Percentiles rank a stretch among this genome's conserved stretches.
Evolutionary conservation across 371 early-diverging fungal species (phyloP).

Genomic region (Paramicrosporidium saccamoebae): DNA sequence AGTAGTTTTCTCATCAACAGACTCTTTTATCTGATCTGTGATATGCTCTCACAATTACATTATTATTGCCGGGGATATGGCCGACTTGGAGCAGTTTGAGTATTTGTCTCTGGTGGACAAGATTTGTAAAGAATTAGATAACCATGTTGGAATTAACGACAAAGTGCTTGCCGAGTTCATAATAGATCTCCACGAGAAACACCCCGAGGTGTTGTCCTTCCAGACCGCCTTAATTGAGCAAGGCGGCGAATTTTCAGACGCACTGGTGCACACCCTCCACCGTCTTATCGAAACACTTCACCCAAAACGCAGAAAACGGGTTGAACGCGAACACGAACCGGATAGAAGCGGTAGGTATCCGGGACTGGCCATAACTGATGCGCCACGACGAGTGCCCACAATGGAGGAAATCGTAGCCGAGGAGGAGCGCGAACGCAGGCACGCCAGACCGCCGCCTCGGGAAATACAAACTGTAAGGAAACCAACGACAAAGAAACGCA

Average conservation of each 20-base stretch:
- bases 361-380: conserved; percentile 1
- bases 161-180: conserved; percentile 45
- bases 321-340: too few relatives aligned
- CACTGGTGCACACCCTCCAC: conserved; percentile 48
- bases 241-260: conserved; percentile 45
- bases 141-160: conserved; percentile 70
- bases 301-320: conserved; percentile 27
- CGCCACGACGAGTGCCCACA: background rate
- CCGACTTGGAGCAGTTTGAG: conserved; percentile 45
- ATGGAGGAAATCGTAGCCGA: conserved; percentile 9
- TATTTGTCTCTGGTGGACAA: conserved; percentile 61
- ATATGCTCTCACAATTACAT: too few relatives aligned
- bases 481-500: too few relatives aligned
- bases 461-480: too few relatives aligned
- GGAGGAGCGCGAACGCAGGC: conserved; percentile 17
- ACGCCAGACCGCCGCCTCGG: conserved; percentile 15
- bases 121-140: conserved; percentile 53
- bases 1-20: too few relatives aligned
- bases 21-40: too few relatives aligned
- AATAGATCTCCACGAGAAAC: conserved; percentile 26
- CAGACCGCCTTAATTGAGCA: conserved; percentile 22
- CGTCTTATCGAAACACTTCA: conserved; percentile 54
- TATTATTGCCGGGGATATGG: too few relatives aligned
- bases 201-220: conserved; percentile 21
- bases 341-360: too few relatives aligned